A percentile compares a stretch with the other conserved stretches of the same genome.
phyloP scores from a whole-genome alignment of 176 grass and related monocot species.

The Hsuehochloa calcarea region DNA sequence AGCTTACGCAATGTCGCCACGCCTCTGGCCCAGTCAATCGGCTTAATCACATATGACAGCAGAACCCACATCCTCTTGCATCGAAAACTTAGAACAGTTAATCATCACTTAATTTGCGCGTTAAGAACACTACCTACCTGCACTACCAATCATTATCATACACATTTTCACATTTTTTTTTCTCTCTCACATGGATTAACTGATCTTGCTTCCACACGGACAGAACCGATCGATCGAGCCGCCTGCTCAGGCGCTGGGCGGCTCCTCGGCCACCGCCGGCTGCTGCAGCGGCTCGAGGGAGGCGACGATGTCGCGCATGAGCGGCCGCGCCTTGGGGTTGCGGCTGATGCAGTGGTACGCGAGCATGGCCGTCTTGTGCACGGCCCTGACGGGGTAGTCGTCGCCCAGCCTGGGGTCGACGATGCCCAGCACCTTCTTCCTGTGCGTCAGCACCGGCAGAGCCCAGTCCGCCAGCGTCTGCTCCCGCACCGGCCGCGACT shows the following conservation, averaged over 20 bases:
- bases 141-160: neutral
- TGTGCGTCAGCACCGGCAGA: conserved; percentile 41
- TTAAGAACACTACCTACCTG: neutral
- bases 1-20: too few relatives aligned
- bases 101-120: neutral
- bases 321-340: conserved; percentile 70
- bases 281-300: conserved; percentile 68
- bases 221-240: neutral
- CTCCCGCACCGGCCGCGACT: conserved; percentile 52
- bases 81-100: neutral
- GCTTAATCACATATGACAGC: too few relatives aligned
- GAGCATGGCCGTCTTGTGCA: conserved; percentile 71
- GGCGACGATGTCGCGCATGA: conserved; percentile 75
- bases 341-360: conserved; percentile 78
- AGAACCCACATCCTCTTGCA: neutral
- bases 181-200: neutral
- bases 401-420: conserved; percentile 57
- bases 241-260: neutral
- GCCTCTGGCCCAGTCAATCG: too few relatives aligned
- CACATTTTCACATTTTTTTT: neutral
- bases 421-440: conserved; percentile 39
- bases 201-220: neutral
- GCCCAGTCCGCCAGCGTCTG: conserved; percentile 85
- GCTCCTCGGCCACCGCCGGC: neutral
- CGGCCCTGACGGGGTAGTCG: conserved; percentile 46